These are phyloP conservation scores for Haplosporangium gracile DNA, from an alignment of 192 early-diverging fungal species.

Conservation along the genomic window DNA sequence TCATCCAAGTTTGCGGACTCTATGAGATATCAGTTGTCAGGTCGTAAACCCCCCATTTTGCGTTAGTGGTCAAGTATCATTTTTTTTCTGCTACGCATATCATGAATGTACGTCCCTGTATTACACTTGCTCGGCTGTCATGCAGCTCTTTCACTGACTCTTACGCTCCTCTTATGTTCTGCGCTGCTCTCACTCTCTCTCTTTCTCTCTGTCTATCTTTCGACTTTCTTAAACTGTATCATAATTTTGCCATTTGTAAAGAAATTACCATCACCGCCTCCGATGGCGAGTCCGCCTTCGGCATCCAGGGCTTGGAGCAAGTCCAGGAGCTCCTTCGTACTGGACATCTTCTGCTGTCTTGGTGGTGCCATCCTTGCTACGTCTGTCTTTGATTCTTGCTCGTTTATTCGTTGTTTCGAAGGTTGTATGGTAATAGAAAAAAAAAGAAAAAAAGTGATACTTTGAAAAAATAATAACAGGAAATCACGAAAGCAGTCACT, in stretches of 20 bases:
- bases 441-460: not conserved
- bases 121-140: too few species aligned
- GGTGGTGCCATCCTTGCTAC: slow-evolving; percentile 31
- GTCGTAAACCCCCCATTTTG: not conserved
- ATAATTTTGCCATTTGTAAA: not conserved
- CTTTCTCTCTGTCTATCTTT: too few species aligned
- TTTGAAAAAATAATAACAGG: not conserved
- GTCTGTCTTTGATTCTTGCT: not conserved
- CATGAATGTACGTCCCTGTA: too few species aligned
- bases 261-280: slow-evolving; percentile 27
- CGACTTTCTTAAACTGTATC: too few species aligned
- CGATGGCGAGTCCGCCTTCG: slow-evolving; percentile 37
- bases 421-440: not conserved
- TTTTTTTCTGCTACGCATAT: not conserved
- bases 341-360: slow-evolving; percentile 43
- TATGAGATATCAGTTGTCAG: not conserved
- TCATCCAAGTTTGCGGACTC: slow-evolving; percentile 45
- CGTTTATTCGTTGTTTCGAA: not conserved
- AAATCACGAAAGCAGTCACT: too few species aligned
- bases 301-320: slow-evolving; percentile 37
- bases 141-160: too few species aligned
- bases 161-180: not conserved
- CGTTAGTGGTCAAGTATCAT: not conserved
- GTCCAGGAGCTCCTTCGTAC: slow-evolving; percentile 53
- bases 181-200: too few species aligned